A percentile compares a stretch with the other conserved stretches of the same genome.
These are phyloP conservation scores for Metschnikowia sp. DNA, from an alignment of 805 yeast genomes.

Conservation along the genomic window DNA sequence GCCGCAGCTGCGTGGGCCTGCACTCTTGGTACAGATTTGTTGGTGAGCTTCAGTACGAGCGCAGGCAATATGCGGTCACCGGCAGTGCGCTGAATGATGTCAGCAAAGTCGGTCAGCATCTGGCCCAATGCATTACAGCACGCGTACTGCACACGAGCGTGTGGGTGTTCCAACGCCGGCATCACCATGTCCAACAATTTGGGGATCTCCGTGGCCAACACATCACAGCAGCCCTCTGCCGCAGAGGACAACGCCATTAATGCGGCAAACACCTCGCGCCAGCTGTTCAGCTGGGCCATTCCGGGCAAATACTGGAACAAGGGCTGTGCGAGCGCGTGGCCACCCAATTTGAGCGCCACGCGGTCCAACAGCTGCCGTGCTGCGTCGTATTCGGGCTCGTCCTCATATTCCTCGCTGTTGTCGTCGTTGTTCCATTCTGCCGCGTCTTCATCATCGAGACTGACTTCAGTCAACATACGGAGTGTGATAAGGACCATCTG, in stretches of 20 bases:
- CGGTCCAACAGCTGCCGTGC: constrained; percentile 96
- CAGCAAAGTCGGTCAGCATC: constrained; percentile 94
- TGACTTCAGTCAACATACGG: constrained; percentile 88
- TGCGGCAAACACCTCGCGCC: constrained; percentile 97
- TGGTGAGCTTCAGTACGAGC: constrained; percentile 72
- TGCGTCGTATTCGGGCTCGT: constrained; percentile 81
- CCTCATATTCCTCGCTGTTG: constrained; percentile 72
- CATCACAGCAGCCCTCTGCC: constrained; percentile 95
- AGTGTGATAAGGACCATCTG: constrained; percentile 71
- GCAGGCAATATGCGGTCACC: constrained; percentile 84
- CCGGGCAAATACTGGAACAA: constrained; percentile 82
- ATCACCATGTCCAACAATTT: constrained; percentile 77
- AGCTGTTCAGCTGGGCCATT: constrained; percentile 69
- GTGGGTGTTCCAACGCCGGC: constrained; percentile 81
- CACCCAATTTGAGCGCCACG: constrained; percentile 78
- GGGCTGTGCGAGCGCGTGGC: constrained; percentile 79
- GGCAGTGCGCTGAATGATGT: constrained; percentile 74
- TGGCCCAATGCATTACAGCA: constrained; percentile 97
- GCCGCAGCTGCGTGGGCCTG: constrained; percentile 99
- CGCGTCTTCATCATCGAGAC: constrained; percentile 81
- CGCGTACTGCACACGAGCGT: constrained; percentile 94
- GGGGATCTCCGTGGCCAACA: constrained; percentile 76
- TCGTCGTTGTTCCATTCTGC: constrained; percentile 83
- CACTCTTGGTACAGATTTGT: constrained; percentile 79
- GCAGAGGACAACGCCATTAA: constrained; percentile 95